Conservation (phyloP, 2,329 filamentous ascomycete species). For the Coniosporium tulheliwenetii region DNA sequence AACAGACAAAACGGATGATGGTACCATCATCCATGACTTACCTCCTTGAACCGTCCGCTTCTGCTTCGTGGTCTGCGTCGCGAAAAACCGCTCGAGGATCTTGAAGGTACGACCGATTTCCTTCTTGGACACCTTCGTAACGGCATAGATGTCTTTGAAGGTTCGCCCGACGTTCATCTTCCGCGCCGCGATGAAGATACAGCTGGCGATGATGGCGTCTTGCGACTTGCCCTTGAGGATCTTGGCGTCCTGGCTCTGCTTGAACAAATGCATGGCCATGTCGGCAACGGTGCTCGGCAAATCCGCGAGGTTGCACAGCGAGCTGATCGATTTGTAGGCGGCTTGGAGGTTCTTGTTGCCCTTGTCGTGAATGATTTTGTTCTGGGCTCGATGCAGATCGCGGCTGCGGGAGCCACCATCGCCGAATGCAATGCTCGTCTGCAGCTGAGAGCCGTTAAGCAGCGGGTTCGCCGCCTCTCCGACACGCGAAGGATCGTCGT, state of each 20-base stretch:
- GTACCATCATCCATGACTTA: conserved; percentile 20
- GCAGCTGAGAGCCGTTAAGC: conserved; percentile 75
- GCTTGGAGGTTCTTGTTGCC: conserved; percentile 64
- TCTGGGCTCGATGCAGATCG: conserved; percentile 71
- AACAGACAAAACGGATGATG: conserved; percentile 1
- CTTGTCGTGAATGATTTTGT: conserved; percentile 68
- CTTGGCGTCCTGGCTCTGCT: conserved; percentile 82
- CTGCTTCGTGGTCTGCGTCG: conserved; percentile 50
- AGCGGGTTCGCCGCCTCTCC: conserved; percentile 86
- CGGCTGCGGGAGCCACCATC: conserved; percentile 55
- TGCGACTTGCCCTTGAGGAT: conserved; percentile 91
- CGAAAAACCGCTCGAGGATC: conserved; percentile 73
- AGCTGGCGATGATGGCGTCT: conserved; percentile 86
- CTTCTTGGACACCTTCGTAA: conserved; percentile 92
- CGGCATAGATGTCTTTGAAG: conserved; percentile 84
- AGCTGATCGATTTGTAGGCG: conserved; percentile 78
- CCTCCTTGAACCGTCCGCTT: conserved; percentile 27
- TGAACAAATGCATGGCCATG: conserved; percentile 88
- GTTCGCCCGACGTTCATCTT: conserved; percentile 76
- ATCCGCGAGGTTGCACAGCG: conserved; percentile 71
- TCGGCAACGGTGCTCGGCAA: conserved; percentile 71
- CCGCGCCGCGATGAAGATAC: conserved; percentile 94
- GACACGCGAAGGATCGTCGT: conserved; percentile 94
- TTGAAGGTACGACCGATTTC: conserved; percentile 97
- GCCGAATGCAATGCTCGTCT: conserved; percentile 74